Base-by-base conservation (phyloP, 2,329 filamentous ascomycete genomes). In the Diaporthe eres region DNA sequence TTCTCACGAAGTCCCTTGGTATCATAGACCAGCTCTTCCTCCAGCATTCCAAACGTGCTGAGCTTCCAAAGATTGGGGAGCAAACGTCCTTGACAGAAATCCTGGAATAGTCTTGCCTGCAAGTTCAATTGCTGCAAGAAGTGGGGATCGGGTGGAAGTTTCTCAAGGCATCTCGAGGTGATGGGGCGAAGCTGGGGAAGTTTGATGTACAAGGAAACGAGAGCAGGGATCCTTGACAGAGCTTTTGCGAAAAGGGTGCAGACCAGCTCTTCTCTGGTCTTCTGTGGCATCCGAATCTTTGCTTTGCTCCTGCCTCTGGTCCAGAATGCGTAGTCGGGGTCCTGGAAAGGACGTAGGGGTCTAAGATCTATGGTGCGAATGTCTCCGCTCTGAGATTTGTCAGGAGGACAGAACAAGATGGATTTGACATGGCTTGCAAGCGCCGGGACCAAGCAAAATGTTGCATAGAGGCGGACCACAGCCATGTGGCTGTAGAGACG, bases 151-250 rank as follows among this genome's bases (percentile, higher is more conserved):
- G 22, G 2, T n/a, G 12, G n/a, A 34, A 17, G 10, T 8, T 17
- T 17, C 17, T 37, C 3, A 1, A 12, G 17, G 10, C 17, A 12
- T 3, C n/a, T 0, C 6, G 55, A 15, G 8, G 4, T 10, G 3
- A 4, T 19, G 2, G 4, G 17, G 15, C n/a, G 15, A 31, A 15
- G 1, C 25, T 3, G 7, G 12, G 25, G 60, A 17, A 63, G 17
- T 17, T 17, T 63, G 60, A 63, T 2, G 15, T 63, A 44, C 15
- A 63, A 17, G 1, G 60, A 44, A 25, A 31, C 8, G 15, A 47
- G 34, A 13, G 39, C 60, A 2, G 39, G 42, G 15, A n/a, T 63
- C 25, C 8, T 42, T 10, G 39, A 31, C 39, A 63, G 9, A n/a
- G 17, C 17, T 17, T 63, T 63, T 1, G 25, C 15, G 39, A 31